Conservation (phyloP, 805 yeast genomes). For the Spathaspora gorwiae region DNA sequence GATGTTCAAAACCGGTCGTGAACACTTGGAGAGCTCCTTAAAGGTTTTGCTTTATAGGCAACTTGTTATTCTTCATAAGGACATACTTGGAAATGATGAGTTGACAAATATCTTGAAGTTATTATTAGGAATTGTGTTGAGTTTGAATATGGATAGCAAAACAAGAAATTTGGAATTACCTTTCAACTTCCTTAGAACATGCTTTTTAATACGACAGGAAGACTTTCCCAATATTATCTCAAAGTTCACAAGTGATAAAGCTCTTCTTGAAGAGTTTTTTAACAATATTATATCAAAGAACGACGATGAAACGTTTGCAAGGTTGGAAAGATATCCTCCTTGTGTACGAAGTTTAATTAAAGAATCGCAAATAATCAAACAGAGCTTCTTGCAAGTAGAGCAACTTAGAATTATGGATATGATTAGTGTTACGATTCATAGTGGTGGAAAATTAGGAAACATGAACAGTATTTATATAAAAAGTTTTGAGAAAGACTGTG, state of each 20-base stretch:
- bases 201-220: slow-evolving; percentile 26
- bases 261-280: slow-evolving; percentile 27
- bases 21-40: slow-evolving; percentile 14
- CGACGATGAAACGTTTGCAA: slow-evolving; percentile 32
- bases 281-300: slow-evolving; percentile 25
- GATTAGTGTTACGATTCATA: slow-evolving; percentile 27
- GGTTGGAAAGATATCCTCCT: slow-evolving; percentile 25
- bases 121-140: slow-evolving; percentile 26
- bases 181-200: slow-evolving; percentile 33
- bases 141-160: slow-evolving; percentile 8
- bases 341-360: slow-evolving; percentile 22
- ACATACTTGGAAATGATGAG: slow-evolving; percentile 27
- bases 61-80: slow-evolving; percentile 24
- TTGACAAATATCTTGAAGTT: slow-evolving; percentile 29
- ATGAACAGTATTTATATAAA: slow-evolving; percentile 31
- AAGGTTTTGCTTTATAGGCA: slow-evolving; percentile 32
- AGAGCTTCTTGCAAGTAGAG: slow-evolving; percentile 13
- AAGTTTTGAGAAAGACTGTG: slow-evolving; percentile 33
- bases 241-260: slow-evolving; percentile 13
- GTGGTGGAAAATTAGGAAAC: slow-evolving; percentile 32
- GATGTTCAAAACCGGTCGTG: background rate
- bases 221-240: slow-evolving; percentile 16
- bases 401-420: slow-evolving; percentile 25
- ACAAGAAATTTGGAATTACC: slow-evolving; percentile 22
- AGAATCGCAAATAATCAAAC: slow-evolving; percentile 18